These are phyloP conservation scores for Hymenoscyphus occultus DNA, from an alignment of 2,329 filamentous ascomycete species.

Conservation along the genomic window DNA sequence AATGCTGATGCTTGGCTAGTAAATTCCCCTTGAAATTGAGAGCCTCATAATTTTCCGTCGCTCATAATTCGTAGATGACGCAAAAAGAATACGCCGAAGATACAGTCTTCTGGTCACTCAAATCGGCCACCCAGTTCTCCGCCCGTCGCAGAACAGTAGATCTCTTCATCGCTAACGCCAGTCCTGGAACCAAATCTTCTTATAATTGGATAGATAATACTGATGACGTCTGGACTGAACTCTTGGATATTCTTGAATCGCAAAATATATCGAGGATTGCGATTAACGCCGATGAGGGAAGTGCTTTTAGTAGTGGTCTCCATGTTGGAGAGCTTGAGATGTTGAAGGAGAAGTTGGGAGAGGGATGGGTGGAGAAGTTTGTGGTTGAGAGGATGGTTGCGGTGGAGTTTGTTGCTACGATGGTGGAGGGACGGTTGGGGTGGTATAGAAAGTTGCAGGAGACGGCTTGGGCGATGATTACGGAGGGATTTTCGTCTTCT, in stretches of 20 bases:
- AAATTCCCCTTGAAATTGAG: slow-evolving; percentile 9
- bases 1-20: slow-evolving; percentile 50
- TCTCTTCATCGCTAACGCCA: slow-evolving; percentile 45
- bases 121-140: slow-evolving; percentile 45
- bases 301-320: slow-evolving; percentile 47
- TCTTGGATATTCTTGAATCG: slow-evolving; percentile 39
- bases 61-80: slow-evolving; percentile 41
- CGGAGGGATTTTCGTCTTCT: slow-evolving; percentile 44
- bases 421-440: slow-evolving; percentile 40
- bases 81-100: slow-evolving; percentile 52
- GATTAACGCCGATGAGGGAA: slow-evolving; percentile 44
- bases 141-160: slow-evolving; percentile 49
- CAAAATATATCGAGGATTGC: slow-evolving; percentile 42
- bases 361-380: slow-evolving; percentile 41
- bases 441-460: slow-evolving; percentile 48
- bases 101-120: slow-evolving; percentile 51
- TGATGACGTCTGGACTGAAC: slow-evolving; percentile 41
- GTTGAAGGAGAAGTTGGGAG: slow-evolving; percentile 38
- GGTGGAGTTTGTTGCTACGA: slow-evolving; percentile 46
- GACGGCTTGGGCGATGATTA: slow-evolving; percentile 51
- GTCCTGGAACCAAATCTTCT: slow-evolving; percentile 31
- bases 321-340: slow-evolving; percentile 47
- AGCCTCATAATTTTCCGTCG: neutral
- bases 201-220: slow-evolving; percentile 50
- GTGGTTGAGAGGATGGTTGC: slow-evolving; percentile 45